A percentile compares a stretch with the other conserved stretches of the same genome.
Evolutionary conservation across 2,329 filamentous ascomycete species (phyloP).

Genomic region (Sporothrix schenckii): DNA sequence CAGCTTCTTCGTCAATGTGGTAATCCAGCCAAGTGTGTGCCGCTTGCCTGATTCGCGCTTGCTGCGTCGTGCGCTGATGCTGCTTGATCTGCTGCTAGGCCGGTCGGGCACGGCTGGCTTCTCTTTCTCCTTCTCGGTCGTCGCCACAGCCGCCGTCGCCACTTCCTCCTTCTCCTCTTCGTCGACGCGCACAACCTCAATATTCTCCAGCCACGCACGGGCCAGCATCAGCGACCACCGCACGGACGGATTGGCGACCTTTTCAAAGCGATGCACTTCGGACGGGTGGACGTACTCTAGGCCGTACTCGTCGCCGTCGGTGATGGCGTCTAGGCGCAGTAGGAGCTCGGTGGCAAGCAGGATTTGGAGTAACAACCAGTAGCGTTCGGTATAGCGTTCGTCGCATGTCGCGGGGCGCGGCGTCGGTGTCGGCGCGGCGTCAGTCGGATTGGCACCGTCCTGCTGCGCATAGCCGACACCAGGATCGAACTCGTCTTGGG

Average conservation of each 20-base stretch:
- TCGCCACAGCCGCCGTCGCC: not conserved
- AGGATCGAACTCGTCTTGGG: constrained; percentile 33
- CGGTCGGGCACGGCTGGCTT: not conserved
- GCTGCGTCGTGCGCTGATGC: constrained; percentile 38
- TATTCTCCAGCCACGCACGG: constrained; percentile 69
- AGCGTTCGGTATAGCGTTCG: constrained; percentile 63
- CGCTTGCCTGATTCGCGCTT: constrained; percentile 39
- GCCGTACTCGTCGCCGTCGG: constrained; percentile 61
- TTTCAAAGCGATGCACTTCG: constrained; percentile 64
- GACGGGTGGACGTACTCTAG: constrained; percentile 56
- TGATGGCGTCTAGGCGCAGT: constrained; percentile 64
- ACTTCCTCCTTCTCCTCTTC: constrained; percentile 33
- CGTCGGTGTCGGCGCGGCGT: constrained; percentile 54
- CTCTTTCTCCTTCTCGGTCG: constrained; percentile 22
- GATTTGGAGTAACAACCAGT: constrained; percentile 69
- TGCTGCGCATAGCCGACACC: constrained; percentile 40
- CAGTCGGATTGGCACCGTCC: constrained; percentile 45
- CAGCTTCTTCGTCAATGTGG: constrained; percentile 59
- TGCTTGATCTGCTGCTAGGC: constrained; percentile 21
- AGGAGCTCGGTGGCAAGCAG: constrained; percentile 67
- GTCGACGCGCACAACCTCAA: constrained; percentile 50
- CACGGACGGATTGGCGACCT: constrained; percentile 62
- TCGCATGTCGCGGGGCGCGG: constrained; percentile 53
- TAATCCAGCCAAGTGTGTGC: constrained; percentile 56
- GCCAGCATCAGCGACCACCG: constrained; percentile 69